Evolutionary conservation across 768 basidiomycete genomes (phyloP).

Genomic region (Fomitopsis serialis): DNA sequence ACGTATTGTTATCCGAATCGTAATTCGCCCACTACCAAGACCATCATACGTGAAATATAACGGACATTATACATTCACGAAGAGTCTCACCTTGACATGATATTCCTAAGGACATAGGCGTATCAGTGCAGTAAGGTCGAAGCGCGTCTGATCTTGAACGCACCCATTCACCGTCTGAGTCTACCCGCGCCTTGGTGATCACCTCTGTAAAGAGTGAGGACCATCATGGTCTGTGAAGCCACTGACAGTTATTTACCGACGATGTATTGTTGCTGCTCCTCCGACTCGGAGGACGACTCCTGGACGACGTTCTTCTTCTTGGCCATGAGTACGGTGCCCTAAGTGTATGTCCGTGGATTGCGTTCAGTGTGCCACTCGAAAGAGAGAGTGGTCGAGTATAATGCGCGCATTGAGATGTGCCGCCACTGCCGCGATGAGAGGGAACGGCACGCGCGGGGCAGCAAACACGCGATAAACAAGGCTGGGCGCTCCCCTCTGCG

Average conservation of each 20-base stretch:
- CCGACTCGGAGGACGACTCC: constrained; percentile 1
- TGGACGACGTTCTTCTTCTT: constrained; percentile 3
- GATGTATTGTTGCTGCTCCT: constrained; percentile 9
- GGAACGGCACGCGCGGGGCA: background rate
- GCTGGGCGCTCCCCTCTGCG: background rate
- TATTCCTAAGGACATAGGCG: constrained; percentile 45
- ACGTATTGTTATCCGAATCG: constrained; percentile 52
- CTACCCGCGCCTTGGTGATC: constrained; percentile 52
- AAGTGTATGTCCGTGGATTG: too few species aligned
- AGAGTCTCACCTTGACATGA: constrained; percentile 49
- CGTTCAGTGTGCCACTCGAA: too few species aligned
- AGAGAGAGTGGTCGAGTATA: background rate
- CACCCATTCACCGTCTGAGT: constrained; percentile 47
- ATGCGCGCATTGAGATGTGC: background rate
- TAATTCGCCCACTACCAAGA: constrained; percentile 63
- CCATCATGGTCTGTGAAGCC: background rate
- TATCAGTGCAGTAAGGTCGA: background rate
- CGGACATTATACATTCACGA: background rate
- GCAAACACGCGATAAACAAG: constrained; percentile 6
- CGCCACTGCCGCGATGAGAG: background rate
- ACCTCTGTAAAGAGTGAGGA: constrained; percentile 35
- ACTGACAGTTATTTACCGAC: constrained; percentile 8
- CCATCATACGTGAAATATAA: constrained; percentile 3
- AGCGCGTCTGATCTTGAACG: constrained; percentile 14
- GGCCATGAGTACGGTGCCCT: too few species aligned